Percentiles rank a stretch among this genome's conserved stretches.
These are phyloP conservation scores for Sporothrix sp. DNA, from an alignment of 2,329 filamentous ascomycete species.

Conservation along the genomic window DNA sequence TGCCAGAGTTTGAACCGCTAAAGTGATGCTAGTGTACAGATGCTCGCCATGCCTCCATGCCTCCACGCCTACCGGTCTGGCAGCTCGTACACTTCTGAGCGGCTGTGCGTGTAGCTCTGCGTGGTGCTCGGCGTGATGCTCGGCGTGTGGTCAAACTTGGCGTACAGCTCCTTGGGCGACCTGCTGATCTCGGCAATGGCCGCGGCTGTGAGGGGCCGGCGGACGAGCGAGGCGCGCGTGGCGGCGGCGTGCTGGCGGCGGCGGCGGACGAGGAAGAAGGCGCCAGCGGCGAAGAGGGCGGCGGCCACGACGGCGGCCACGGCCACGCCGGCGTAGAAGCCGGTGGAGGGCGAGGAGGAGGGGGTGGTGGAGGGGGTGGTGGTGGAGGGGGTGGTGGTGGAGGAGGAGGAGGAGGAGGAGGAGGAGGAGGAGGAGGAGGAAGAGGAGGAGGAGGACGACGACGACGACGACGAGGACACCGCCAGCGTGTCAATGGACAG, in stretches of 20 bases:
- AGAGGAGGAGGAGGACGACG: background rate
- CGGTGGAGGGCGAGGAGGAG: background rate
- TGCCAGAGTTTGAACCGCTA: too few relatives aligned
- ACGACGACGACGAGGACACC: background rate
- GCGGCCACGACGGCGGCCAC: background rate
- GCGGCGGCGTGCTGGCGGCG: background rate
- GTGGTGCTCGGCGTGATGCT: too few relatives aligned
- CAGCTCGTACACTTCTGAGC: background rate
- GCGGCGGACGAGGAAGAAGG: background rate
- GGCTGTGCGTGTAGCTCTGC: background rate
- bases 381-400: background rate
- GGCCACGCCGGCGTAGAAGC: background rate
- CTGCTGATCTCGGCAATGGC: background rate
- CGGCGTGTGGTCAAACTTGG: too few relatives aligned
- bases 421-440: too few relatives aligned
- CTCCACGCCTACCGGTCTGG: background rate
- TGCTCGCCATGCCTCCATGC: too few relatives aligned
- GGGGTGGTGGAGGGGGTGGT: background rate
- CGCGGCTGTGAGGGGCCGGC: background rate
- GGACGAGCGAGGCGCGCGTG: too few relatives aligned
- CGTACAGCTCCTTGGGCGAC: background rate
- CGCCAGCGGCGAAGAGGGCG: background rate
- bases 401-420: too few relatives aligned
- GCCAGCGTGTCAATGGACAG: background rate
- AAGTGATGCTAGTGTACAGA: too few relatives aligned